Base-by-base conservation (phyloP, 2,329 filamentous ascomycete species). In the Coniochaeta pulveracea region DNA sequence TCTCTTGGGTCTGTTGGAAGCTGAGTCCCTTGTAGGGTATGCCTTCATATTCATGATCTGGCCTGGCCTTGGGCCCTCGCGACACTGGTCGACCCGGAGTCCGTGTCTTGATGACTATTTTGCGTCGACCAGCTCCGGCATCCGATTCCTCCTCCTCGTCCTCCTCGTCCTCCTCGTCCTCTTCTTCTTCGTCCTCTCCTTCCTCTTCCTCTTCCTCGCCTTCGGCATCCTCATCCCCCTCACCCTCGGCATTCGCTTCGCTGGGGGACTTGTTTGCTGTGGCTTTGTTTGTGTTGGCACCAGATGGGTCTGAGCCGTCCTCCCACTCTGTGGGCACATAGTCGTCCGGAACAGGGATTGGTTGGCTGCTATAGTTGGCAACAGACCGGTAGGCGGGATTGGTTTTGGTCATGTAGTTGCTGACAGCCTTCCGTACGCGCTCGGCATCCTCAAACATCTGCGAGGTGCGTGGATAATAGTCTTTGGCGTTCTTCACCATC, bases 1-100 rank as follows among this genome's bases (percentile, higher is more conserved):
- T 85, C 45, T 93, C 84, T 50, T 94, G 85, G 0, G 85, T 86
- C 48, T 86, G 70, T 50, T 93, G 84, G 50, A 93, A 89, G 8
- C 54, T 78, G 32, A 88, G 72, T 5, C 80, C 81, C 36, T 76
- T 72, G 53, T 84, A 89, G 2, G 72, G 64, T 4, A 69, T 57
- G 33, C 62, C 59, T 35, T 73, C 64, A 34, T 72, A 73, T 38
- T 72, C 60, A 31, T 64, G 57, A 36, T 74, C 68, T 6, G 64
- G 58, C 35, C 64, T 66, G 29, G 39, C 40, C 39, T 44, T 39
- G n/a, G n/a, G n/a, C 34, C 39, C 35, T 43, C 45, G 54, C 35
- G 49, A 51, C 11, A 52, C 52, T 48, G 21, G 58, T 46, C 43
- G 61, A 44, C 27, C 38, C 26, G 8, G 35, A 36, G 22, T 35